Conservation (phyloP, 2,329 filamentous ascomycete genomes). For the Alternaria sp. region DNA sequence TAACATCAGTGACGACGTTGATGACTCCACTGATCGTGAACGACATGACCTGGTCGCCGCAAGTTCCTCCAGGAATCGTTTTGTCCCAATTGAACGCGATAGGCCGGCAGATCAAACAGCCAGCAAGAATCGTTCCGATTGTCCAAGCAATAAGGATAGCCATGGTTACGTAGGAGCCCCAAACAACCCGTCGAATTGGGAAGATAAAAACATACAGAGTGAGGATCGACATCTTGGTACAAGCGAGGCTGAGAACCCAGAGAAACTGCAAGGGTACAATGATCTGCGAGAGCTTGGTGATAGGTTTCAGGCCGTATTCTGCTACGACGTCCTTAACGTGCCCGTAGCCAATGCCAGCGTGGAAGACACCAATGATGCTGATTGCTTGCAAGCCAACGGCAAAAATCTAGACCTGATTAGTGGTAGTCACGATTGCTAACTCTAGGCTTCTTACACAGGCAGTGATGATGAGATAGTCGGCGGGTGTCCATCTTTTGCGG, state of each 20-base stretch:
- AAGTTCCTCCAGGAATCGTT: slow-evolving; percentile 26
- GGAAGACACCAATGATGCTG: neutral
- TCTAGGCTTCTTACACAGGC: neutral
- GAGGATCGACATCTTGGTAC: slow-evolving; percentile 2
- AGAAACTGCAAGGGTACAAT: slow-evolving; percentile 3
- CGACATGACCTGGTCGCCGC: slow-evolving; percentile 7
- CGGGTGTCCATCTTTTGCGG: slow-evolving; percentile 2
- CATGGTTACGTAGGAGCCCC: slow-evolving; percentile 3
- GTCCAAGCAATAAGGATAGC: neutral
- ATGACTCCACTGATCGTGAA: slow-evolving; percentile 3
- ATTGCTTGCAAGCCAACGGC: neutral
- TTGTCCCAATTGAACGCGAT: slow-evolving; percentile 35
- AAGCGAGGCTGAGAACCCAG: slow-evolving; percentile 3
- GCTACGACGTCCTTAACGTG: neutral
- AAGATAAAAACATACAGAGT: neutral
- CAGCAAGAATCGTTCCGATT: slow-evolving; percentile 3
- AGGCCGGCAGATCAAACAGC: neutral
- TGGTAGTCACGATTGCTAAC: neutral
- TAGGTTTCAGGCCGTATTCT: neutral
- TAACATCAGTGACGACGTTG: neutral
- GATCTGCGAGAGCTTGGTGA: slow-evolving; percentile 3
- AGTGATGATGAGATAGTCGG: slow-evolving; percentile 4
- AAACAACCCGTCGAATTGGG: slow-evolving; percentile 1
- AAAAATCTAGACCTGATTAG: neutral
- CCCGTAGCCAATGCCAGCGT: slow-evolving; percentile 6